Base-by-base conservation (phyloP, 306 rosid genomes). In the Castanea mollissima region DNA sequence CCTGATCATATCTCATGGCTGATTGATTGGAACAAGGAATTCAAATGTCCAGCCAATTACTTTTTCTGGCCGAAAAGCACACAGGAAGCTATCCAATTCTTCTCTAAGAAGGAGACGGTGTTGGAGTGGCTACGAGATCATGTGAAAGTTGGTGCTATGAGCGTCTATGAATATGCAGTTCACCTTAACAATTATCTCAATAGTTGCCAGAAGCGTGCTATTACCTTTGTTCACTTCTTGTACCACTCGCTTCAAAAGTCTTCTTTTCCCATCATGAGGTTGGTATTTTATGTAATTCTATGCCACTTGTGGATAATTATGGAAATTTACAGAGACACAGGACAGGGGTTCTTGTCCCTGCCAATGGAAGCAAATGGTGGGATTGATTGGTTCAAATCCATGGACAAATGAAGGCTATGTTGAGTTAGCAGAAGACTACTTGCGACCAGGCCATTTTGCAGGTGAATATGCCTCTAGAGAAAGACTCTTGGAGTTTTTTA, bases 221-320 rank as follows among this genome's bases (percentile, higher is more conserved):
- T 90, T 76, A 54, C 87, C 5, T 85, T 75, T 82, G 85, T 79
- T 60, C 97, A 83, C 82, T 90, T 90, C 85, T 84, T 94, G 12
- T 90, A 84, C 55, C 92, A 80, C 64, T 88, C 96, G 9, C 29
- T 21, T 0, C 27, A 52, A 0, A 79, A 68, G 19, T 0, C 2
- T 1, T 88, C 56, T 76, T 94, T 63, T 59, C 82, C 8, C 4
- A 3, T 5, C 1, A 0, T 19, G 84, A 84, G 73, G 80, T 88
- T 59, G 6, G 12, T 35, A 0, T 0, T 18, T 21, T 94, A 54
- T 82, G 90, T 20, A 5, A 49, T 3, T 19, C 14, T 6, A 81
- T 90, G 91, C 97, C 98, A 0, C 88, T 94, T 9, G 84, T 94
- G 44, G 91, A 89, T 87, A 88, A 69, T 18, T 80, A 88, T 31